Base-by-base conservation (phyloP, 164 flowering plant genomes). In the Umbilicus rupestris region DNA sequence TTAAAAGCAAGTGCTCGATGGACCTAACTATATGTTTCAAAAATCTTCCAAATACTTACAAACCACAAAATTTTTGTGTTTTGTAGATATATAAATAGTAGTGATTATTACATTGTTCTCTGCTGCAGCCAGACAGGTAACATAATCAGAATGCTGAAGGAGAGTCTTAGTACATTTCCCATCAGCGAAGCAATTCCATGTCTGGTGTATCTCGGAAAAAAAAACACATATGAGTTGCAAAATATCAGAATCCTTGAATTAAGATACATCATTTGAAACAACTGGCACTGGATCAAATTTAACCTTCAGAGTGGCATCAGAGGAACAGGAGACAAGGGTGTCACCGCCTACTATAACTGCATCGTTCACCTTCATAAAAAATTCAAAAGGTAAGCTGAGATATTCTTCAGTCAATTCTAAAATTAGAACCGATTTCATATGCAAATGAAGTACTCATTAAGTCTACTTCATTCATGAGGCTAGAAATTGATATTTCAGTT, bases 251-350 rank as follows among this genome's bases (percentile, higher is more conserved):
- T 67, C 39, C 17, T n/a, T 20, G 16, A 15, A n/a, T 24, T 11
- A 26, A 19, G 4, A 14, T 33, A 6, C 37, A 55, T 10, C 12
- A 35, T 16, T 22, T 60, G 31, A 68, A 66, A 37, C 64, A 20
- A 75, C n/a, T n/a, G n/a, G 60, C 17, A 71, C 30, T 65, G 19
- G 55, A 44, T 20, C 12, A 60, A 15, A 24, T 15, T 3, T 19
- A 50, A 93, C 99, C 99, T 94, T 94, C 67, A 91, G 75, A 15
- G 99, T 88, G 31, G 93, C 78, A 71, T 91, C 97, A 60, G 99
- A 94, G 59, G 99, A 94, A 74, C 99, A 94, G 9, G 99, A 94
- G 39, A 94, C 88, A 41, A 94, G 88, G 3, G 89, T 86, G 58
- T 70, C 79, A 65, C 85, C 85, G 58, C 96, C 96, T 50, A 78